Percentiles rank a stretch among this genome's conserved stretches.
Evolutionary conservation across 768 basidiomycete genomes (phyloP).

Genomic region (Candolleomyces eurysporus): DNA sequence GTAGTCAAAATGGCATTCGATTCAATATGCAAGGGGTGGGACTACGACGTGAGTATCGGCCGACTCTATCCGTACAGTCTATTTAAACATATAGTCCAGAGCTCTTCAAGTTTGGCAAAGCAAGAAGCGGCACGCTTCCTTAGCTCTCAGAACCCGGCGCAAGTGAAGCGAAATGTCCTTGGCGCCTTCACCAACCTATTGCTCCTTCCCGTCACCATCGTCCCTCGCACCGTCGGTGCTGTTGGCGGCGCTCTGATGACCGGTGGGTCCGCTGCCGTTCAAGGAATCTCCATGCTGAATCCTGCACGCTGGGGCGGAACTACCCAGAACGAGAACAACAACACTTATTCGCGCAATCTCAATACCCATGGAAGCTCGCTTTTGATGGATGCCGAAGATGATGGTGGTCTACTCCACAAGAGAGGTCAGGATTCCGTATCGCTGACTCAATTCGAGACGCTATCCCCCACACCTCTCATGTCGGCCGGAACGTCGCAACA

Average conservation of each 20-base stretch:
- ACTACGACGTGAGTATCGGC: constrained; percentile 53
- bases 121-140: constrained; percentile 57
- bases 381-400: constrained; percentile 47
- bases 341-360: constrained; percentile 35
- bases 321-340: constrained; percentile 10
- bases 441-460: constrained; percentile 10
- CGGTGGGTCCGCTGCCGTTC: constrained; percentile 74
- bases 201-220: constrained; percentile 92
- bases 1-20: constrained; percentile 73
- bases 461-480: constrained; percentile 17
- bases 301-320: constrained; percentile 71
- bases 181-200: constrained; percentile 90
- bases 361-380: constrained; percentile 42
- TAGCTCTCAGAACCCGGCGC: constrained; percentile 82
- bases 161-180: constrained; percentile 88
- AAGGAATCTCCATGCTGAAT: constrained; percentile 87
- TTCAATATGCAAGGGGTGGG: constrained; percentile 77
- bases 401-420: constrained; percentile 11
- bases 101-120: constrained; percentile 10
- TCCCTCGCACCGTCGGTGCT: constrained; percentile 67
- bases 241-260: constrained; percentile 54
- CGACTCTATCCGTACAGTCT: background rate
- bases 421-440: background rate
- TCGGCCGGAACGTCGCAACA: background rate
- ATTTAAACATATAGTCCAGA: background rate